Evolutionary conservation across 208 protist species (phyloP).

Genomic region (Crithidia fasciculata): DNA sequence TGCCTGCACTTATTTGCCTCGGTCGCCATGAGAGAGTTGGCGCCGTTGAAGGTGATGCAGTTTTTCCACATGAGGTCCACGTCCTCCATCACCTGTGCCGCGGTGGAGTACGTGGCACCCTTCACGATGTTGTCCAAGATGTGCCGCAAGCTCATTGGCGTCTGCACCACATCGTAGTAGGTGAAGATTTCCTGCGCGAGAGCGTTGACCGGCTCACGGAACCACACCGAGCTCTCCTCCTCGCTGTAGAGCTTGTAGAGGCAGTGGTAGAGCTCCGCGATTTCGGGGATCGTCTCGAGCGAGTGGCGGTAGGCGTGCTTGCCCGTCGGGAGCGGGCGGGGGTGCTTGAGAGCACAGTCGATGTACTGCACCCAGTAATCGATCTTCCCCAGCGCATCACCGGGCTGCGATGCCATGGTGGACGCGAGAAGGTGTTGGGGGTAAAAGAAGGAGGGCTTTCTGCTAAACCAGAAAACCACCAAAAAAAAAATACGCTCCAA

Average conservation of each 20-base stretch:
- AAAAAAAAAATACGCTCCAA: neutral
- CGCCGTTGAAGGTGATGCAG: slow-evolving; percentile 74
- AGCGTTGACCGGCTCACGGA: slow-evolving; percentile 85
- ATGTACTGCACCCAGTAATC: slow-evolving; percentile 70
- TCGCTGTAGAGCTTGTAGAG: slow-evolving; percentile 82
- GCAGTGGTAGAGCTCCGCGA: slow-evolving; percentile 78
- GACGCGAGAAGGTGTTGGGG: neutral
- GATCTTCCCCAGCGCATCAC: slow-evolving; percentile 54
- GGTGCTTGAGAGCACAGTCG: slow-evolving; percentile 72
- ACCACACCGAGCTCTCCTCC: slow-evolving; percentile 61
- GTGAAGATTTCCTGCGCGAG: slow-evolving; percentile 60
- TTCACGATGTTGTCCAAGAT: slow-evolving; percentile 72
- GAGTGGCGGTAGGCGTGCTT: slow-evolving; percentile 61
- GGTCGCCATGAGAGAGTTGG: slow-evolving; percentile 44
- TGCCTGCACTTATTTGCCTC: slow-evolving; percentile 55
- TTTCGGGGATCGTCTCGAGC: slow-evolving; percentile 46
- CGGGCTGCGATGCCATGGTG: slow-evolving; percentile 38
- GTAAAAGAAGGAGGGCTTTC: neutral
- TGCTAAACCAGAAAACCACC: neutral
- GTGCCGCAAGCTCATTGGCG: slow-evolving; percentile 67
- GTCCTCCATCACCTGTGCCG: slow-evolving; percentile 59
- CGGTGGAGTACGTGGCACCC: slow-evolving; percentile 51
- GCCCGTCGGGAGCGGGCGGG: slow-evolving; percentile 60
- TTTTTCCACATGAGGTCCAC: slow-evolving; percentile 83
- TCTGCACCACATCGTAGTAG: slow-evolving; percentile 74